A percentile compares a stretch with the other conserved stretches of the same genome.
Evolutionary conservation across 2,329 filamentous ascomycete genomes (phyloP).

Genomic region (Ustulina deusta): DNA sequence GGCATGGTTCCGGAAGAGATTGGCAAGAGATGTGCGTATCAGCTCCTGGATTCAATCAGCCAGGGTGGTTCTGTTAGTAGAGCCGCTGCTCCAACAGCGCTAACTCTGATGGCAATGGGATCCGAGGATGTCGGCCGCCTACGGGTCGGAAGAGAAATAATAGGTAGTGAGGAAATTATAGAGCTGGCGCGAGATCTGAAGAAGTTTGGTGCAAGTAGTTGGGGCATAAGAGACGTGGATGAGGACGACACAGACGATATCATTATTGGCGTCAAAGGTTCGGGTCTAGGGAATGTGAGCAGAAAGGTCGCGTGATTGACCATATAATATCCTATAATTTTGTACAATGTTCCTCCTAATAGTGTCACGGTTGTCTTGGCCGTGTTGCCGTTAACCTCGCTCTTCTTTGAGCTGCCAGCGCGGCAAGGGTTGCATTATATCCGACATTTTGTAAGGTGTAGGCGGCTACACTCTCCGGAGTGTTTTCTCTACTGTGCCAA

Average conservation of each 20-base stretch:
- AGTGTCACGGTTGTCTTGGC: conserved; percentile 43
- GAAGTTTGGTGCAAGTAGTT: conserved; percentile 89
- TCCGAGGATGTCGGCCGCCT: conserved; percentile 93
- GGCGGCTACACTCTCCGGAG: conserved; percentile 59
- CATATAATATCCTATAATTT: conserved; percentile 47
- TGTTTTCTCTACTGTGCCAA: conserved; percentile 55
- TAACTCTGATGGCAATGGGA: conserved; percentile 97
- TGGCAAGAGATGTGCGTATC: conserved; percentile 87
- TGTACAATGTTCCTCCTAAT: conserved; percentile 44
- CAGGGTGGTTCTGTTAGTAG: conserved; percentile 84
- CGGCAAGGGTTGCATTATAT: conserved; percentile 66
- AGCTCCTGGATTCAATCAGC: conserved; percentile 84
- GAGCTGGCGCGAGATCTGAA: conserved; percentile 85
- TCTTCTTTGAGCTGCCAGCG: conserved; percentile 61
- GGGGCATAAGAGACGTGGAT: conserved; percentile 84
- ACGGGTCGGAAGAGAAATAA: conserved; percentile 81
- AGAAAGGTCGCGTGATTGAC: conserved; percentile 77
- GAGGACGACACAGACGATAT: conserved; percentile 78
- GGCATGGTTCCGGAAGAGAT: conserved; percentile 91
- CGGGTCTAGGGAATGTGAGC: conserved; percentile 93
- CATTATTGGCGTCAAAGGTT: conserved; percentile 90
- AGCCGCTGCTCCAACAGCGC: conserved; percentile 77
- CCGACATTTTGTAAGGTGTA: conserved; percentile 66
- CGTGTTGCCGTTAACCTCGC: conserved; percentile 51
- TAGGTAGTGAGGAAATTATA: conserved; percentile 84